Evolutionary conservation across 2,329 filamentous ascomycete genomes (phyloP), one percentile per base, ranked within the genome.

Genomic region (Calonectria hongkongensis): DNA sequence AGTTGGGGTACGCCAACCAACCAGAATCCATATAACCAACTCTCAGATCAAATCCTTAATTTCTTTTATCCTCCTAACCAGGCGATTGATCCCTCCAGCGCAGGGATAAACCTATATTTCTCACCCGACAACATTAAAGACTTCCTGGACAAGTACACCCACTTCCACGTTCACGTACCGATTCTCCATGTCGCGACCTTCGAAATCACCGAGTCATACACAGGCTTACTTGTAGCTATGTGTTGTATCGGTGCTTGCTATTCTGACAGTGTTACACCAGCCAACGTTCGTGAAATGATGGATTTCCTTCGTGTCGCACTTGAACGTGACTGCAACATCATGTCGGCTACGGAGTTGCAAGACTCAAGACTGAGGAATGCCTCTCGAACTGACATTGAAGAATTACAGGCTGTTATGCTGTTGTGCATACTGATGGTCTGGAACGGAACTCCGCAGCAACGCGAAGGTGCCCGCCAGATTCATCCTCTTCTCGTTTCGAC

Each of bases 201-300:
- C 83, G 89, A 91, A 79, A 89, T 94, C 66, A 86, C 89, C 73
- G 88, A 92, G 74, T 90, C 91, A 58, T 92, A 93, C 81, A 91
- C 92, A 73, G 92, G 92, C 75, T 87, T 95, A 73, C 85, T 94
- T 63, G 88, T 94, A 72, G 88, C 89, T 73, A 93, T 95, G 87
- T 91, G 93, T 79, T 94, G 92, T 81, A 88, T 94, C 78, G 94
- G 94, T 45, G 93, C 93, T 48, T 93, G 94, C 70, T 95, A 95
- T 83, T 94, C 93, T 65, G 88, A 93, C 67, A 88, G 88, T 73
- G 85, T 94, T 73, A 85, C 87, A 33, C 83, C 91, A 54, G 85
- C 87, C 73, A 88, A 93, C 75, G 91, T 93, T 75, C 91, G 93
- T 74, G 90, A 91, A 80, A 87, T 94, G 83, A 94, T 93, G 88